Evolutionary conservation across 176 grass and related monocot species (phyloP), one percentile per base, ranked within the genome.

Genomic region (Ensete glaucum): DNA sequence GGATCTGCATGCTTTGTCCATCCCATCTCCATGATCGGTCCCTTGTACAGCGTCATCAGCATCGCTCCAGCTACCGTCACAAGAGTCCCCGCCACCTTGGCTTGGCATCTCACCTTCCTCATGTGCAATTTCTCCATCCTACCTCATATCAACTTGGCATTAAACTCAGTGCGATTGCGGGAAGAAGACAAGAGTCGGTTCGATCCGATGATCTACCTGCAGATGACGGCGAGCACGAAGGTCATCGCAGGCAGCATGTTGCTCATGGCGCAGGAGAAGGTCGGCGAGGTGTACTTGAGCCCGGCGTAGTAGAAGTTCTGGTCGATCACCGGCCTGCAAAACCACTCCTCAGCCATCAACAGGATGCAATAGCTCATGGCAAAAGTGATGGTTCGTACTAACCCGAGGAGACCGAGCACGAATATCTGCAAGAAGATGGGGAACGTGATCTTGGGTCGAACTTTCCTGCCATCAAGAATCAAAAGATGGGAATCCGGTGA

Each of bases 241-340:
- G 95, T 99, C 95, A 99, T 89, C 81, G 95, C 95, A 19, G 95
- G 91, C 73, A 99, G 76, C 88, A 99, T 99, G 86, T 94, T 99
- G 86, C 90, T 99, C 91, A 99, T 91, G 63, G 95, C 95, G 74
- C 95, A 94, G 69, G 95, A 94, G 78, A 99, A 99, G 73, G 95
- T 99, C 24, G 95, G 90, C 27, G 95, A 99, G 62, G 95, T 99
- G 76, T 85, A 85, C 84, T 94, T 99, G 57, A 94, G 81, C 10
- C 91, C 95, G 0, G 88, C 82, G 50, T 99, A 99, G 80, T 99
- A 99, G 84, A 99, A 94, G 71, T 99, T 99, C 69, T 94, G 95
- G 54, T 99, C 95, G 52, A 94, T 91, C 50, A 99, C 95, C 67
- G 95, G 92, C 65, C 92, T 96, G 25, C 64, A 60, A 69, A 69